Evolutionary conservation across 176 grass and related monocot genomes (phyloP).

Genomic region (Cenchrus americanus): DNA sequence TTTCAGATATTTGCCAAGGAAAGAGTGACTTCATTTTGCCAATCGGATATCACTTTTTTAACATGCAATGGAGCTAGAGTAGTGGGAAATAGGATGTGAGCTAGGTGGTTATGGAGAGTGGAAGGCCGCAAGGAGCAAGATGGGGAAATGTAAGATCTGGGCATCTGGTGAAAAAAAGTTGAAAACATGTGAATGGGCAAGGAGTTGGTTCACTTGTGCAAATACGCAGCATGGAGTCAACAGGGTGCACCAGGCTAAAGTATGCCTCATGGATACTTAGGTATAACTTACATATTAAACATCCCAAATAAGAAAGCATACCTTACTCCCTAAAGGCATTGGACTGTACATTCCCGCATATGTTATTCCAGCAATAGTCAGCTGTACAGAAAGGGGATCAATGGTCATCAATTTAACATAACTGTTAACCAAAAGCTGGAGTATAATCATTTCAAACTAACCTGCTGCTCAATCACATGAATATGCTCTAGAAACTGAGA

Average conservation of each 20-base stretch:
- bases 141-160: neutral
- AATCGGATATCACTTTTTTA: neutral
- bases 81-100: neutral
- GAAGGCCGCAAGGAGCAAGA: neutral
- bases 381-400: constrained; percentile 54
- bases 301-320: constrained; percentile 30
- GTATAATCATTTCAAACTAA: constrained; percentile 41
- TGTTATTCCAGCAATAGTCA: constrained; percentile 76
- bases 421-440: neutral
- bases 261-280: neutral
- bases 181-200: neutral
- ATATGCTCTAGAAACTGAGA: constrained; percentile 99
- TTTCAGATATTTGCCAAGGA: constrained; percentile 2
- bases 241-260: neutral
- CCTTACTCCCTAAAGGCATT: constrained; percentile 87
- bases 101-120: neutral
- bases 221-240: neutral
- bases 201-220: neutral
- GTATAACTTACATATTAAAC: neutral
- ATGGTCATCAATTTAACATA: constrained; percentile 32
- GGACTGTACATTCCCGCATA: constrained; percentile 95
- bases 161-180: neutral
- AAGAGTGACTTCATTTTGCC: constrained; percentile 5
- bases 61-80: neutral
- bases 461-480: constrained; percentile 93